Evolutionary conservation across 139 green algal species (phyloP).

Genomic region (Pycnococcus provasolii): DNA sequence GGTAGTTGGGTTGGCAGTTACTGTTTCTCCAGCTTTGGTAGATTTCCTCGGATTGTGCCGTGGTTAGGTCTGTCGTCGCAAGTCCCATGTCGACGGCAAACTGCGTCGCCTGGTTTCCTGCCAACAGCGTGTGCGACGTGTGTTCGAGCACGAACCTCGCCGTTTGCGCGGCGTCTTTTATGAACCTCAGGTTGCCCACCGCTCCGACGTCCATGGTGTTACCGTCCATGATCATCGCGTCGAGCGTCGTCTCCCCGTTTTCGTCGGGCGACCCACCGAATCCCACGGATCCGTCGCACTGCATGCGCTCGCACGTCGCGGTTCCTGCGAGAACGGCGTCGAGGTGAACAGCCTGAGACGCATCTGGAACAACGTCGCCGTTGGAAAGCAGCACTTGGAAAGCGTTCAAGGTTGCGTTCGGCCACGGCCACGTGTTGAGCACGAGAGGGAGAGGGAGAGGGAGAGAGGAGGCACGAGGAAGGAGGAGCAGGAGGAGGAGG

Average conservation of each 20-base stretch:
- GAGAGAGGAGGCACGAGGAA: no score
- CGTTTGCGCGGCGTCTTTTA: constrained; percentile 36
- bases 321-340: constrained; percentile 13
- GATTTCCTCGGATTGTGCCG: constrained; percentile 5
- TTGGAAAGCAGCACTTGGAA: constrained; percentile 34
- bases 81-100: constrained; percentile 59
- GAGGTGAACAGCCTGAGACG: constrained; percentile 22
- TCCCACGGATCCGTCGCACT: constrained; percentile 61
- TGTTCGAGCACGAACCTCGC: constrained; percentile 50
- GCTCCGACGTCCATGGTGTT: constrained; percentile 50
- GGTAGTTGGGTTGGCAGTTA: constrained; percentile 63
- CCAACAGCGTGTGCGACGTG: constrained; percentile 53
- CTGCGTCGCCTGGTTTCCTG: constrained; percentile 38
- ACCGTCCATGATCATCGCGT: constrained; percentile 67
- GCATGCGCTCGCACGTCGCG: constrained; percentile 39
- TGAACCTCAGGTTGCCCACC: constrained; percentile 39
- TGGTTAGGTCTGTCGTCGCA: constrained; percentile 35
- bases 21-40: constrained; percentile 23
- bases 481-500: no score
- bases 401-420: constrained; percentile 34
- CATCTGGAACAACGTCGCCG: constrained; percentile 28
- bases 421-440: constrained; percentile 61
- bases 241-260: constrained; percentile 49
- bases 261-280: constrained; percentile 56
- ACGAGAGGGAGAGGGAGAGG: constrained; percentile 38